Base-by-base conservation (phyloP, 2,329 filamentous ascomycete species). In the Pseudocercospora ulei region DNA sequence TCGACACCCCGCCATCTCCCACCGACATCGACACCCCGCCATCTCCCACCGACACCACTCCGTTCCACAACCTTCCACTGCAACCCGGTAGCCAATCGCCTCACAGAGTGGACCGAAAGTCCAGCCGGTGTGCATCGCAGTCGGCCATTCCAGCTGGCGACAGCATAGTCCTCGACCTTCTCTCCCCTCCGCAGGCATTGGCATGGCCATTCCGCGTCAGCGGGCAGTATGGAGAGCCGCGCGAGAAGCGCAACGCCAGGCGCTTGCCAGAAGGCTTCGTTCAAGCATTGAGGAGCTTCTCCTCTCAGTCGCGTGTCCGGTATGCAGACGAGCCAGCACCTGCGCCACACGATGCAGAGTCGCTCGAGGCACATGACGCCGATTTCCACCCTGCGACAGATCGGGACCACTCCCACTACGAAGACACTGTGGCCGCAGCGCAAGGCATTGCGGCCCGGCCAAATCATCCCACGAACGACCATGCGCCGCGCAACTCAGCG, bases 171-270 rank as follows among this genome's bases (percentile, higher is more conserved):
- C 60, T 70, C 34, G 67, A 69, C 36, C 70, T 70, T 39, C 53
- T 70, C 5, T 70, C 69, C 41, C 67, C 67, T 11, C 58, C 61
- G 13, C 63, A 63, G 37, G 63, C 66, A 1, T 50, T 67, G 38
- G 62, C 62, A 2, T 58, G 63, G 40, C 50, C 67, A 37, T 41
- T 40, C 18, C 34, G 45, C 5, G 33, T 31, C 13, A 39, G 34
- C 17, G 46, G 38, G 5, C 48, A 49, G 30, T 43, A 47, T 2
- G 42, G 39, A 27, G 57, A 60, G 30, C 36, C 44, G 14, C 48
- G 50, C 39, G 53, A 59, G 24, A 39, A 34, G 19, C 47, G 56
- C 2, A 57, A 59, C 40, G 41, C 42, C 16, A 48, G 38, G 30
- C 45, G 44, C 31, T 50, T 48, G 36, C 47, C 35, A 20, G 53